Conservation (phyloP, 2,329 filamentous ascomycete genomes). For the Colletotrichum phormii region DNA sequence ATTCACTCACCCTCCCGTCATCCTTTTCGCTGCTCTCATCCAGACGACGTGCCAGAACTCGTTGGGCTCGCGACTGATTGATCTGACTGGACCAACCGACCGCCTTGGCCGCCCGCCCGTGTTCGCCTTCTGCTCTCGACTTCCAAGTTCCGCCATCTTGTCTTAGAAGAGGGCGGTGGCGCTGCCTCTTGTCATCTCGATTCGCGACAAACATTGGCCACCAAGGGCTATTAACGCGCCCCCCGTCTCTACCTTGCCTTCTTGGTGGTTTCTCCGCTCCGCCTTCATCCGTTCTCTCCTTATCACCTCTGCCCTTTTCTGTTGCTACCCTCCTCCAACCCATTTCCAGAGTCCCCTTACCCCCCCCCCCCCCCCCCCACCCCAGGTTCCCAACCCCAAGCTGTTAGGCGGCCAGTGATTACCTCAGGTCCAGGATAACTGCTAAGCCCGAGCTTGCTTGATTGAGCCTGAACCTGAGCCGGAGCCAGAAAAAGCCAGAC, state of each 20-base stretch:
- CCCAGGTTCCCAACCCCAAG: neutral
- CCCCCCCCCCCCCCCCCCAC: no score
- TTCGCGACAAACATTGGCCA: slow-evolving; percentile 28
- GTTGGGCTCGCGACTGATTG: neutral
- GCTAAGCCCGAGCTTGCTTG: neutral
- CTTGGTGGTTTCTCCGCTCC: slow-evolving; percentile 21
- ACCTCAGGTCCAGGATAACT: neutral
- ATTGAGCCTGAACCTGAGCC: neutral
- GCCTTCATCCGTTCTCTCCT: slow-evolving; percentile 30
- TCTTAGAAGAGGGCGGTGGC: slow-evolving; percentile 29
- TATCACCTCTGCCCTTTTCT: slow-evolving; percentile 12
- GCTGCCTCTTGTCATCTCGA: slow-evolving; percentile 25
- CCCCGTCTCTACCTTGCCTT: neutral
- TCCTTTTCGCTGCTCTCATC: slow-evolving; percentile 13
- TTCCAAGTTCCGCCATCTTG: slow-evolving; percentile 17
- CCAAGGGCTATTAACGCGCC: slow-evolving; percentile 2
- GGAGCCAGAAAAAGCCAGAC: neutral
- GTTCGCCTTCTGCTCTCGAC: slow-evolving; percentile 3
- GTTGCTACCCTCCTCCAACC: neutral
- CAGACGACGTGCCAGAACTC: neutral
- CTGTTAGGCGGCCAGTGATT: neutral
- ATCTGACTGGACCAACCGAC: neutral
- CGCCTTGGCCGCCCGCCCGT: slow-evolving; percentile 4
- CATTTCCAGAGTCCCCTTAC: neutral
- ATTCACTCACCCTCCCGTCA: slow-evolving; percentile 7